Evolutionary conservation across 2,329 filamentous ascomycete species (phyloP).

Genomic region (Fusarium brevicatenulatum): DNA sequence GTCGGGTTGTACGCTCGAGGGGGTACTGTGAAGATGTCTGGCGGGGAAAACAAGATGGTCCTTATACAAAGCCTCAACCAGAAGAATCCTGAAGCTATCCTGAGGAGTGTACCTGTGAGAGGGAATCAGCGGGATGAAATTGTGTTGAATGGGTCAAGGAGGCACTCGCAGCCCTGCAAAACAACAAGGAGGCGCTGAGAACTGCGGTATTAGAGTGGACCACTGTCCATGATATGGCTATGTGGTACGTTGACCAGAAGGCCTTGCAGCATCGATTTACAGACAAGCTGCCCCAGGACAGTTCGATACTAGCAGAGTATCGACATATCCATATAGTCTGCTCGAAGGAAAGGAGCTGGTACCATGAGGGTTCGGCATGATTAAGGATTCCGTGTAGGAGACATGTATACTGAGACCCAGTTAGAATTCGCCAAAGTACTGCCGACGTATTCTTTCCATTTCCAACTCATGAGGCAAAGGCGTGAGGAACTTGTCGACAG

Average conservation of each 20-base stretch:
- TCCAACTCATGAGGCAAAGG: constrained; percentile 21
- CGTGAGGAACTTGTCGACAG: constrained; percentile 28
- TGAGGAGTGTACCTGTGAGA: neutral
- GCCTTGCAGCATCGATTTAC: neutral
- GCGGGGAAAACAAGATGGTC: neutral
- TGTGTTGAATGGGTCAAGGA: neutral
- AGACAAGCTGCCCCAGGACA: constrained; percentile 13
- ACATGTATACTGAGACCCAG: too few species aligned
- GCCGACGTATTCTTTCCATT: constrained; percentile 34
- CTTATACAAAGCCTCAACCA: neutral
- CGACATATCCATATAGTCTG: constrained; percentile 54
- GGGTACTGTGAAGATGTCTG: neutral
- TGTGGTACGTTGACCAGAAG: neutral
- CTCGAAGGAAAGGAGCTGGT: constrained; percentile 28
- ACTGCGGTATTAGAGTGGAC: neutral
- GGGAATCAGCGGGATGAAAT: neutral
- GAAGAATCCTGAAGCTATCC: neutral
- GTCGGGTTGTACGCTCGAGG: neutral
- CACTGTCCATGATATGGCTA: fast-evolving
- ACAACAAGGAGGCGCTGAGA: fast-evolving
- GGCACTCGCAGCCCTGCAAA: neutral
- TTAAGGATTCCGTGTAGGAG: neutral
- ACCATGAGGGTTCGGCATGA: neutral
- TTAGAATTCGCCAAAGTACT: constrained; percentile 29
- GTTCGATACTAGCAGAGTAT: constrained; percentile 45